Percentiles rank a stretch among this genome's conserved stretches.
Conservation (phyloP, 441 rosid species). For the Lepidium campestre region DNA sequence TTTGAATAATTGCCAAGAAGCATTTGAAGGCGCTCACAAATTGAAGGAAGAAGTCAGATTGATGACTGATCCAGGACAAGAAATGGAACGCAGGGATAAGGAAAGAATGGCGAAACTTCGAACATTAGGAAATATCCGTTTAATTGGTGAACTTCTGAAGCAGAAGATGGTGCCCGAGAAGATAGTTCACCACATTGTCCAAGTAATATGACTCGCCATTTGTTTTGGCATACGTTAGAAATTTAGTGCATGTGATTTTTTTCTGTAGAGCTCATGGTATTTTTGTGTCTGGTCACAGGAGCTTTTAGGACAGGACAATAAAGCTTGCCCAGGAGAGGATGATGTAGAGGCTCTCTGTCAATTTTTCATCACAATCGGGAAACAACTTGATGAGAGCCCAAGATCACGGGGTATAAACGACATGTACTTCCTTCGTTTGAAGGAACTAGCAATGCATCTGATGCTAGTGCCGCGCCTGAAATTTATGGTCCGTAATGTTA, state of each 20-base stretch:
- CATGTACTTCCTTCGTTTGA: conserved; percentile 52
- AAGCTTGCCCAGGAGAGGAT: conserved; percentile 73
- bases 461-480: conserved; percentile 58
- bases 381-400: conserved; percentile 71
- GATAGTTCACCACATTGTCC: conserved; percentile 84
- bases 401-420: conserved; percentile 69
- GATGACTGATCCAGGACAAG: conserved; percentile 73
- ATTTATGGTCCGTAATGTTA: conserved; percentile 75
- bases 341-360: conserved; percentile 87
- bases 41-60: conserved; percentile 68
- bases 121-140: conserved; percentile 77
- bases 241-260: neutral
- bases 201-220: conserved; percentile 32
- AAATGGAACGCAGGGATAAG: conserved; percentile 73
- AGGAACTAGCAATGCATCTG: conserved; percentile 54
- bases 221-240: neutral
- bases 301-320: conserved; percentile 63
- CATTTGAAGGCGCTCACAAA: conserved; percentile 81
- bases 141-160: conserved; percentile 93
- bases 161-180: conserved; percentile 85
- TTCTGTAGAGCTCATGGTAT: conserved; percentile 6
- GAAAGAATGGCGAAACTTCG: conserved; percentile 73
- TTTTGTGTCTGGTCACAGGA: conserved; percentile 40
- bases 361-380: conserved; percentile 75
- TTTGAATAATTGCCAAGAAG: conserved; percentile 80